Conservation (phyloP, 345 rosid genomes). For the Eucalyptus victrix region DNA sequence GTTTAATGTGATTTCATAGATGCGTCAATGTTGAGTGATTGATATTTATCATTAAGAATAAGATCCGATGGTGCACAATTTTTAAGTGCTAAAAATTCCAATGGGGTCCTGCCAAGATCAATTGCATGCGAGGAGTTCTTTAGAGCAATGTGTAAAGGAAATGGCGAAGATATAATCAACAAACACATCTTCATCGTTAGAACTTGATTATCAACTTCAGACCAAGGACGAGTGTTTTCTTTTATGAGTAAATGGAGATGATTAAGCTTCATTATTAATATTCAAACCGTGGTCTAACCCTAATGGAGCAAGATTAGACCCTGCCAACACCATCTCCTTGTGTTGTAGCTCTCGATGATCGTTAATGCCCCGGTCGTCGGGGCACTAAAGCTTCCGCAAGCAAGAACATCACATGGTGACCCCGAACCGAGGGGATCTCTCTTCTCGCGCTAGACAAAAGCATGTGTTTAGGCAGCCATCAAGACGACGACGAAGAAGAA, state of each 20-base stretch:
- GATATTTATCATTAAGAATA: background rate
- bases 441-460: background rate
- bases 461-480: background rate
- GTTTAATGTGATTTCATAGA: background rate
- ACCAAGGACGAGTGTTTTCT: background rate
- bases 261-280: background rate
- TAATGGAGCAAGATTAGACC: background rate
- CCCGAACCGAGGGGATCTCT: background rate
- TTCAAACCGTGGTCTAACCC: background rate
- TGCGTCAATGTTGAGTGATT: background rate
- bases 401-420: background rate
- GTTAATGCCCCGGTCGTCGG: background rate
- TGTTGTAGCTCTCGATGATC: background rate
- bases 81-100: background rate
- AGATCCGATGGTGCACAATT: background rate
- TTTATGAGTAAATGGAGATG: background rate
- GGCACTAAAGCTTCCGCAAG: background rate
- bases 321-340: background rate
- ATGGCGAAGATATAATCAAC: background rate
- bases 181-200: background rate
- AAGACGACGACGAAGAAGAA: background rate
- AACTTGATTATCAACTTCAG: background rate
- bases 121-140: background rate
- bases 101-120: fast-evolving
- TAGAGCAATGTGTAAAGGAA: background rate